Percentiles rank a stretch among this genome's conserved stretches.
Evolutionary conservation across 345 rosid genomes (phyloP).

Genomic region (Gossypioides kirkii): DNA sequence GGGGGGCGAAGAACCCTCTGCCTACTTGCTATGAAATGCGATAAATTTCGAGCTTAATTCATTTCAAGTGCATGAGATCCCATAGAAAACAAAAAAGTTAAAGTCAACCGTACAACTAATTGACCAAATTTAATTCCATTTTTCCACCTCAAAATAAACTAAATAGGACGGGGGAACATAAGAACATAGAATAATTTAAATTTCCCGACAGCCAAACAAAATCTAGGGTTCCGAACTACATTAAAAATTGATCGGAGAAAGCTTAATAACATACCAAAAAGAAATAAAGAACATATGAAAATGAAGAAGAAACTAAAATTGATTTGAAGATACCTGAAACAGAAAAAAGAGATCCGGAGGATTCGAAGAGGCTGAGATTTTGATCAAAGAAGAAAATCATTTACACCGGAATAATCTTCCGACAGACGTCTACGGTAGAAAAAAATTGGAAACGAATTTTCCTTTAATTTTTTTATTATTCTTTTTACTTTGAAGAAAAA

Average conservation of each 20-base stretch:
- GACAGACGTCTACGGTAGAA: constrained; percentile 43
- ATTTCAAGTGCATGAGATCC: constrained; percentile 14
- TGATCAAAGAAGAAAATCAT: constrained; percentile 12
- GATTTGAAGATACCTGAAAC: constrained; percentile 26
- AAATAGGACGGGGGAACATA: background rate
- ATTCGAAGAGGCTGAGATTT: background rate
- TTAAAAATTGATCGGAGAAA: background rate
- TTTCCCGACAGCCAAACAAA: constrained; percentile 20
- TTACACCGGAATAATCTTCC: constrained; percentile 45
- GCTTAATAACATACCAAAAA: constrained; percentile 8
- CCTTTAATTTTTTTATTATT: constrained; percentile 13
- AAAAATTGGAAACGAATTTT: constrained; percentile 22
- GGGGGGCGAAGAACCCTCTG: background rate
- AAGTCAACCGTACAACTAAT: constrained; percentile 15
- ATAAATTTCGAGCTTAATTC: constrained; percentile 4
- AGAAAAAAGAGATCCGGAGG: constrained; percentile 11
- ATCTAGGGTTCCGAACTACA: constrained; percentile 41
- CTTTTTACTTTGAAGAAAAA: constrained; percentile 13
- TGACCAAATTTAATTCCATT: constrained; percentile 8
- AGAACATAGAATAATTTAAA: background rate
- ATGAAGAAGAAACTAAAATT: constrained; percentile 1
- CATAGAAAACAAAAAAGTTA: background rate
- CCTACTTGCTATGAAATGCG: background rate
- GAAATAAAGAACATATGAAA: background rate
- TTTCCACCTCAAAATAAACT: background rate